phyloP scores from a whole-genome alignment of 192 early-diverging fungal genomes.

The Entophlyctis helioformis region DNA sequence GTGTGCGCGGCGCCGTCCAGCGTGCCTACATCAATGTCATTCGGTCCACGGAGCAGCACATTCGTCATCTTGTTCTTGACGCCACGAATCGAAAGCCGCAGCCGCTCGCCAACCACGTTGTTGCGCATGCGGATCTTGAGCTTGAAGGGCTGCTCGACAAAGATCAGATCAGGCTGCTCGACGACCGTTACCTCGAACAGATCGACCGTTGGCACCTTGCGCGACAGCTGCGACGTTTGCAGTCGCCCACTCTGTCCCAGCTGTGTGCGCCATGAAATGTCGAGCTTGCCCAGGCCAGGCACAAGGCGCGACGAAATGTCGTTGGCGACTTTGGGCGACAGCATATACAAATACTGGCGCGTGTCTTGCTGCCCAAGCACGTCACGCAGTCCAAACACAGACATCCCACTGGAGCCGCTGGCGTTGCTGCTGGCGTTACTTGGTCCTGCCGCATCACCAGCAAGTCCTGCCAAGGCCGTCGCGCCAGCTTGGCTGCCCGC shows the following conservation, averaged over 20 bases:
- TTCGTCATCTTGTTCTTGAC: conserved; percentile 69
- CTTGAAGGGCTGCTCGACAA: conserved; percentile 53
- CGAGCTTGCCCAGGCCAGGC: conserved; percentile 80
- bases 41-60: conserved; percentile 52
- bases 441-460: too few relatives aligned
- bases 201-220: conserved; percentile 67
- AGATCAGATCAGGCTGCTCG: conserved; percentile 24
- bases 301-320: conserved; percentile 55
- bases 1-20: conserved; percentile 42
- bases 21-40: conserved; percentile 47
- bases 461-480: too few relatives aligned
- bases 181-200: conserved; percentile 53
- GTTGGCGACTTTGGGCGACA: conserved; percentile 47
- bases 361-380: conserved; percentile 65
- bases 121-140: conserved; percentile 47
- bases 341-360: conserved; percentile 83
- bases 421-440: not conserved
- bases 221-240: conserved; percentile 83
- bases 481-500: not conserved
- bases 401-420: not conserved
- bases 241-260: conserved; percentile 81
- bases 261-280: conserved; percentile 88
- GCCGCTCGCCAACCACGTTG: conserved; percentile 34
- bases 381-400: conserved; percentile 29
- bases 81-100: conserved; percentile 50